Percentiles rank a stretch among this genome's conserved stretches.
Evolutionary conservation across 1,284 basidiomycete genomes (phyloP).

Genomic region (Ceratorhiza oryzae-sativae): DNA sequence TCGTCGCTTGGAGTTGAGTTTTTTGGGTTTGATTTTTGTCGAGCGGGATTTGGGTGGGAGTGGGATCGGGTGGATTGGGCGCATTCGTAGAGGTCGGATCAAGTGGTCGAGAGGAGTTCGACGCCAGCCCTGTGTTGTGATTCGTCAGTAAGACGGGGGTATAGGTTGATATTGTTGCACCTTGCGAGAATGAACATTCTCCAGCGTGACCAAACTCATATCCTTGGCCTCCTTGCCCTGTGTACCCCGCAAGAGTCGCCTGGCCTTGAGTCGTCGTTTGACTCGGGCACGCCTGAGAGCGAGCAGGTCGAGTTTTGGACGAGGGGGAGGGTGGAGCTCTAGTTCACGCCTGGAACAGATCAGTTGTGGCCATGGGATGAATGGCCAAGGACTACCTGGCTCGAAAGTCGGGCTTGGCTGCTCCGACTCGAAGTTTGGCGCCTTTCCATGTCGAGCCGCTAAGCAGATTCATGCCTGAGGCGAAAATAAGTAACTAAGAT

Average conservation of each 20-base stretch:
- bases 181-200: slow-evolving; percentile 57
- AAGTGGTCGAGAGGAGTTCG: slow-evolving; percentile 70
- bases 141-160: no score
- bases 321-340: slow-evolving; percentile 12
- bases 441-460: slow-evolving; percentile 85
- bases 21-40: slow-evolving; percentile 24
- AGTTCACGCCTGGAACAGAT: slow-evolving; percentile 11
- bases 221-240: slow-evolving; percentile 57
- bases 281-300: slow-evolving; percentile 21
- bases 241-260: slow-evolving; percentile 3
- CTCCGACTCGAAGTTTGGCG: slow-evolving; percentile 77
- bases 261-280: slow-evolving; percentile 14
- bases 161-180: slow-evolving; percentile 45
- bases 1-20: slow-evolving; percentile 42
- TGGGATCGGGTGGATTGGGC: slow-evolving; percentile 65
- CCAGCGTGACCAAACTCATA: slow-evolving; percentile 66
- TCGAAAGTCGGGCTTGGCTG: slow-evolving; percentile 73
- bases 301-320: slow-evolving; percentile 7
- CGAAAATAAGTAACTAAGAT: not conserved
- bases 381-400: slow-evolving; percentile 58
- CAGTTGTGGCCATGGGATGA: not conserved
- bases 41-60: slow-evolving; percentile 48
- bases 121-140: slow-evolving; percentile 66
- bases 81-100: slow-evolving; percentile 69
- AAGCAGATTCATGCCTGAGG: slow-evolving; percentile 70